Percentiles rank a stretch among this genome's conserved stretches.
These are phyloP conservation scores for Chytriomyces confervae DNA, from an alignment of 192 early-diverging fungal genomes.

Conservation along the genomic window DNA sequence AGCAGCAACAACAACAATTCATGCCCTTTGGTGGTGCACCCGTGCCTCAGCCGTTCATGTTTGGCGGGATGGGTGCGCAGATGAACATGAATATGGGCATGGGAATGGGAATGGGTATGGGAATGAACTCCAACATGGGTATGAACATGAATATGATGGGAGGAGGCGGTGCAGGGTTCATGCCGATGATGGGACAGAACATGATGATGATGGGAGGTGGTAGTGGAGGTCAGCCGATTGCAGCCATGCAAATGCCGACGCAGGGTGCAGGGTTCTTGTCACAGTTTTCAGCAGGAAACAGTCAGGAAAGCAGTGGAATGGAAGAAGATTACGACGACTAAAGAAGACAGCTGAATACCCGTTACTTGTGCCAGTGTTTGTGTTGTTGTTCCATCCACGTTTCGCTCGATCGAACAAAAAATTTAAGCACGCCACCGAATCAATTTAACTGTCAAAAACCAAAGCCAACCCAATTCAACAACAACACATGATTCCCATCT, in stretches of 20 bases:
- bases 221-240: not conserved
- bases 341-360: not conserved
- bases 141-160: not conserved
- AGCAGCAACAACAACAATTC: slow-evolving; percentile 15
- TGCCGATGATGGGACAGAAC: not conserved
- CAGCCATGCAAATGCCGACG: not conserved
- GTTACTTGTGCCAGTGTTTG: no score
- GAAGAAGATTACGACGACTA: slow-evolving; percentile 26
- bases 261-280: not conserved
- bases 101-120: slow-evolving; percentile 34
- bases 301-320: not conserved
- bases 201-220: slow-evolving; percentile 19
- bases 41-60: slow-evolving; percentile 19
- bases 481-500: no score
- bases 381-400: no score
- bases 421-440: no score
- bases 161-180: not conserved
- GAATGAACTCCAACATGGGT: slow-evolving; percentile 12
- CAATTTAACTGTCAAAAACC: no score
- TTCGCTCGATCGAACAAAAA: no score
- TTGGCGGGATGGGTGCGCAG: slow-evolving; percentile 10
- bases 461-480: no score
- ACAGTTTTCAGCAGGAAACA: not conserved
- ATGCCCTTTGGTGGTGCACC: slow-evolving; percentile 6
- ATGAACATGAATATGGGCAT: not conserved